Conservation (phyloP, 768 basidiomycete species). For the Naematelia encephala region DNA sequence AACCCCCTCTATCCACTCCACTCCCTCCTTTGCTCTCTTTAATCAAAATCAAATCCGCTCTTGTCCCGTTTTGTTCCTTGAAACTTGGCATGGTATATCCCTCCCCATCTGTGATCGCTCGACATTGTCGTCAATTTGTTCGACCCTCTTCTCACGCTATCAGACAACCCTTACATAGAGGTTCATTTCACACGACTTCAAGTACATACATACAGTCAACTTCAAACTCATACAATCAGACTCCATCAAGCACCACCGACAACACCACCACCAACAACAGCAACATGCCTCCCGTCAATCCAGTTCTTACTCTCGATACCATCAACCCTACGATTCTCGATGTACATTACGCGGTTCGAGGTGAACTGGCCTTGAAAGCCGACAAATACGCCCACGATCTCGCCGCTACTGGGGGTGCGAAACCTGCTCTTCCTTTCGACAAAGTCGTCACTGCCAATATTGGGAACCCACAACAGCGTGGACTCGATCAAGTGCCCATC, state of each 20-base stretch:
- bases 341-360: slow-evolving; percentile 95
- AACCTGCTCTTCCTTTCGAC: slow-evolving; percentile 66
- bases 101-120: background rate
- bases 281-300: slow-evolving; percentile 7
- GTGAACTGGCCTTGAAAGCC: slow-evolving; percentile 92
- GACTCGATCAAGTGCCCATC: slow-evolving; percentile 85
- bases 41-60: no score
- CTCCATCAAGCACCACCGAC: background rate
- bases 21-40: background rate
- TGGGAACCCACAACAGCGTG: slow-evolving; percentile 95
- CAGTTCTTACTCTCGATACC: slow-evolving; percentile 61
- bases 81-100: background rate
- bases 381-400: slow-evolving; percentile 74
- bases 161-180: no score
- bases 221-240: background rate
- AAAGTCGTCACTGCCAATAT: slow-evolving; percentile 92
- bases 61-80: background rate
- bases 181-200: no score
- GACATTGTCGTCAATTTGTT: background rate
- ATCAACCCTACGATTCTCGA: slow-evolving; percentile 81
- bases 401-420: slow-evolving; percentile 8
- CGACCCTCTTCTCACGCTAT: background rate
- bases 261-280: background rate
- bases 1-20: no score
- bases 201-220: no score